Base-by-base conservation (phyloP, 495 filamentous ascomycete species). In the Lophium mytilinum region DNA sequence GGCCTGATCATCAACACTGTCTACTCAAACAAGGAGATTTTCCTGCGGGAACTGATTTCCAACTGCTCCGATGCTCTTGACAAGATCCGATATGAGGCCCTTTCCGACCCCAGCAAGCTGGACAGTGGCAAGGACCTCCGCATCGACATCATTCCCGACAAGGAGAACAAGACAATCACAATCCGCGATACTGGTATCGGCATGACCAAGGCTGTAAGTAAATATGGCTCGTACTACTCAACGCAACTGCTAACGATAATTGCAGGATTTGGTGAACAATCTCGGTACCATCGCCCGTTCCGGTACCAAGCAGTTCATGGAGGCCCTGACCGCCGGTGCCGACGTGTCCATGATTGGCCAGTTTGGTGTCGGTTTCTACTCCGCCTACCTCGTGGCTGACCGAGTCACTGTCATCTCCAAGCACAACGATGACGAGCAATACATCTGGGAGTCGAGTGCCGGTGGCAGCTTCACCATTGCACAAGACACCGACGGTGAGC, bases 361-460 rank as follows among this genome's bases (percentile, higher is more conserved):
- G 80, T 98, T 98, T 76, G 93, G 93, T 92, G 93, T 98, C 68
- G 93, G 93, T 88, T 98, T 98, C 89, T 98, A 98, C 84, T 98
- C 93, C 52, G 93, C 93, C 63, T 98, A 98, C 82, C 89, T 98
- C 53, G 93, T 98, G 67, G 93, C 93, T 68, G 93, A 98, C 83
- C 82, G 80, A 61, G 93, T 98, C 65, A 94, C 88, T 66, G 89
- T 97, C 66, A 68, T 95, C 70, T 96, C 92, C 64, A 98, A 96
- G 84, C 79, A 95, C 84, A 98, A 98, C 72, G 93, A 98, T 80
- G 93, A 98, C 68, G 93, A 97, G 83, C 93, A 98, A 80, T 98
- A 98, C 81, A 80, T 96, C 74, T 98, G 93, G 93, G 93, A 97
- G 82, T 98, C 93, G 35, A 85, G 82, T 69, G 93, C 93, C 60